Evolutionary conservation across 805 yeast genomes (phyloP), one percentile per base, ranked within the genome.

Genomic region (Danielozyma ontarioensis): DNA sequence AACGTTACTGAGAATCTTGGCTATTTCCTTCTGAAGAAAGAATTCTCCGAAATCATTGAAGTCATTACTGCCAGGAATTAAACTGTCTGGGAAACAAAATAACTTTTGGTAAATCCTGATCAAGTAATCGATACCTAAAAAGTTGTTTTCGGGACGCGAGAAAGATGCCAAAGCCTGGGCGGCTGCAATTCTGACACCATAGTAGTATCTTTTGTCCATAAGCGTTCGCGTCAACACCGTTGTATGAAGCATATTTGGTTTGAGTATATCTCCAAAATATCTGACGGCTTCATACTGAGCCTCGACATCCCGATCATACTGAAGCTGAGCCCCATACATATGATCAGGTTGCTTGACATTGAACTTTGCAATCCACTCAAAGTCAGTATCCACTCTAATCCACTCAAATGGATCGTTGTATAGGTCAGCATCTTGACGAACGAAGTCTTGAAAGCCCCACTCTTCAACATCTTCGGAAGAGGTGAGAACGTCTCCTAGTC

Each of bases 371-470:
- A 93, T 82, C 99, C 99, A 93, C 55, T 93, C 98, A 49, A 82
- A 84, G 55, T 93, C 99, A 0, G 97, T 89, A 60, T 93, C 99
- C n/a, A 90, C 85, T 46, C 99, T 70, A 25, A 93, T 71, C 99
- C 99, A 93, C 50, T 93, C 98, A 58, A 88, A 93, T 0, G 96
- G 96, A 48, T 90, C 97, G 46, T 76, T 78, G 15, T 75, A 68
- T 64, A 76, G 68, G 27, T 80, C 88, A 38, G 80, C 89, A 32
- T 81, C 88, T 19, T 79, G 80, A 29, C 71, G 71, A 11, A 73
- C 64, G 75, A 85, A 78, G 27, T 86, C 95, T 1, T 74, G 68
- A 8, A 87, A 64, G 12, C 70, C 68, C 97, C 97, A 90, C 22
- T 73, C 72, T 8, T 58, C 60, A 31, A 80, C 62, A 5, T 89